Conservation (phyloP, 257 asterid species). For the Solanum lycopersicoides region DNA sequence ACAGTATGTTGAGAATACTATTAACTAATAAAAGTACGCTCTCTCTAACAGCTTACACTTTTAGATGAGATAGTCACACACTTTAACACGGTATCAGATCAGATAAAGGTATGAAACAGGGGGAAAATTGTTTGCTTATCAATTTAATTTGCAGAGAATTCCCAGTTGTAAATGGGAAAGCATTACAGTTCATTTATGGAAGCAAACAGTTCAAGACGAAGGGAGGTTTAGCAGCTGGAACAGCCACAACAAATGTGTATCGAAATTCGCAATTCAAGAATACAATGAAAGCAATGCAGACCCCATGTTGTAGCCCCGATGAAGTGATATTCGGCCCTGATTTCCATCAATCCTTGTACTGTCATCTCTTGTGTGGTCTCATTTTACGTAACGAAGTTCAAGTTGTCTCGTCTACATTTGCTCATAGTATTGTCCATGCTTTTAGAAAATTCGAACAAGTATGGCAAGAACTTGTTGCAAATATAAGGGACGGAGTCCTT, state of each 20-base stretch:
- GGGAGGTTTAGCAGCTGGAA: constrained; percentile 91
- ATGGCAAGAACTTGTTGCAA: constrained; percentile 66
- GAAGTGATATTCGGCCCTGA: constrained; percentile 93
- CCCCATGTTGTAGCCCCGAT: constrained; percentile 84
- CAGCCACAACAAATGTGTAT: constrained; percentile 87
- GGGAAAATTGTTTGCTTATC: not conserved
- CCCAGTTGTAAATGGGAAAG: constrained; percentile 64
- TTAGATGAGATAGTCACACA: too few relatives aligned
- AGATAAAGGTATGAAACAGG: too few relatives aligned
- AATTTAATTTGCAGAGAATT: constrained; percentile 41
- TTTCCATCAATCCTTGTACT: constrained; percentile 69
- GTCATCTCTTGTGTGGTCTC: constrained; percentile 85
- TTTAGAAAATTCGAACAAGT: constrained; percentile 68
- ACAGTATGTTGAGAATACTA: too few relatives aligned
- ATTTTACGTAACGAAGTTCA: constrained; percentile 55
- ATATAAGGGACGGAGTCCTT: constrained; percentile 58
- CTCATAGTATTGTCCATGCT: constrained; percentile 84
- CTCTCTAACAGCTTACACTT: too few relatives aligned
- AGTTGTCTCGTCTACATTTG: constrained; percentile 80
- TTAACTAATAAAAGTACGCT: too few relatives aligned
- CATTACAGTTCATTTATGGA: constrained; percentile 76
- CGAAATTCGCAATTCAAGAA: constrained; percentile 58
- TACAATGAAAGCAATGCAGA: constrained; percentile 79
- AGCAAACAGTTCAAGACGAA: constrained; percentile 87
- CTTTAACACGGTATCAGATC: too few relatives aligned